A percentile compares a stretch with the other conserved stretches of the same genome.
phyloP scores from a whole-genome alignment of 2,329 filamentous ascomycete genomes.

The Hypoxylon sp. region DNA sequence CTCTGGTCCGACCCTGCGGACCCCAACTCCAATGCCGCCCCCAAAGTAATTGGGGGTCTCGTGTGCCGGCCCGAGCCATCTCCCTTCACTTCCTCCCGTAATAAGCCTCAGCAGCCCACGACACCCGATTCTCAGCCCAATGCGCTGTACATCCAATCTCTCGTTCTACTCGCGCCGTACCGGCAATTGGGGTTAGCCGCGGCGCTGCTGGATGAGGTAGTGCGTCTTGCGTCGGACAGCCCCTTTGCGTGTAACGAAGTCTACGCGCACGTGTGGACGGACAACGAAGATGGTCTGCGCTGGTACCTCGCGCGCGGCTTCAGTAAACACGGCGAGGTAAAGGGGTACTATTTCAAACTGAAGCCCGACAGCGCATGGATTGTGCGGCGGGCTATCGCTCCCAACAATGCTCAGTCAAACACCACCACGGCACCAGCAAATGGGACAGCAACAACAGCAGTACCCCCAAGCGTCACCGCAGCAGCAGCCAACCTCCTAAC shows the following conservation, averaged over 20 bases:
- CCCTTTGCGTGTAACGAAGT: slow-evolving; percentile 60
- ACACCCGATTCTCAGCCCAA: slow-evolving; percentile 54
- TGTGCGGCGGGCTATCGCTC: slow-evolving; percentile 62
- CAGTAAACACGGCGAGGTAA: slow-evolving; percentile 61
- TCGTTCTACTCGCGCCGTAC: slow-evolving; percentile 75
- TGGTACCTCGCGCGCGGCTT: slow-evolving; percentile 76
- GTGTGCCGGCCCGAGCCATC: slow-evolving; percentile 74
- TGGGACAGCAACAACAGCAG: background rate
- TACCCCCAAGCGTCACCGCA: slow-evolving; percentile 49
- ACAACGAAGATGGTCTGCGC: slow-evolving; percentile 72
- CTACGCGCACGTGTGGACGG: slow-evolving; percentile 78
- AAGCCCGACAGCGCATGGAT: slow-evolving; percentile 74
- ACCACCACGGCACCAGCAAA: background rate
- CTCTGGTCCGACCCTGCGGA: slow-evolving; percentile 65
- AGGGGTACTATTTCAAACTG: slow-evolving; percentile 74
- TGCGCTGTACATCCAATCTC: slow-evolving; percentile 75
- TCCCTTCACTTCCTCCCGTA: slow-evolving; percentile 52
- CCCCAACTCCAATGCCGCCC: slow-evolving; percentile 37
- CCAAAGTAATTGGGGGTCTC: slow-evolving; percentile 72
- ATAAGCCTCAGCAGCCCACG: slow-evolving; percentile 21
- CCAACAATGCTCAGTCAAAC: slow-evolving; percentile 44
- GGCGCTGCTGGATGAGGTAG: slow-evolving; percentile 69
- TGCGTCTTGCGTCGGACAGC: slow-evolving; percentile 58
- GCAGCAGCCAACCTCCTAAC: slow-evolving; percentile 51
- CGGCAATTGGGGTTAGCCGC: slow-evolving; percentile 71